Percentiles rank a stretch among this genome's conserved stretches.
Evolutionary conservation across 371 early-diverging fungal species (phyloP).

Genomic region (Lichtheimia corymbifera): DNA sequence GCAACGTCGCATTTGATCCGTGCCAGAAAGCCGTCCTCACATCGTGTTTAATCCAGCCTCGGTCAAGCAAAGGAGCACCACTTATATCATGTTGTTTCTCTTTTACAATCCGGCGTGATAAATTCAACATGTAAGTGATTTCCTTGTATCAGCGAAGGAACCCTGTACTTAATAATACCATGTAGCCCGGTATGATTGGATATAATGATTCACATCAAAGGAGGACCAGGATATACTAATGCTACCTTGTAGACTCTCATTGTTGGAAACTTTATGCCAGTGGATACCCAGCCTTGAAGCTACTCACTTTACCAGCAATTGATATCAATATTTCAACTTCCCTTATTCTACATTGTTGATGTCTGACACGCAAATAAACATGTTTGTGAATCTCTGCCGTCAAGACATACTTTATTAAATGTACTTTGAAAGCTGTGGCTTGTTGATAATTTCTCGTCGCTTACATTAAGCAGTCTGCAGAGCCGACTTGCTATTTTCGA

Average conservation of each 20-base stretch:
- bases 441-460: no score
- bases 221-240: not conserved
- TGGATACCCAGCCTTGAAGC: slow-evolving; percentile 15
- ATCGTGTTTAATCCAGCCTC: slow-evolving; percentile 71
- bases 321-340: no score
- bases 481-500: no score
- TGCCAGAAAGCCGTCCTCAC: slow-evolving; percentile 95
- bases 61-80: slow-evolving; percentile 40
- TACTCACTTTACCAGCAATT: no score
- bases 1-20: slow-evolving; percentile 93
- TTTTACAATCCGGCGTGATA: slow-evolving; percentile 91
- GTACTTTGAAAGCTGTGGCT: no score
- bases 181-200: slow-evolving; percentile 23
- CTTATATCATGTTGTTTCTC: slow-evolving; percentile 86
- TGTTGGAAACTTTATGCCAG: slow-evolving; percentile 82
- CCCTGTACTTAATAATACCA: not conserved
- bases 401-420: no score
- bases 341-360: no score
- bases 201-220: not conserved
- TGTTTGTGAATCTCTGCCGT: no score
- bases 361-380: no score
- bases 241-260: slow-evolving; percentile 51
- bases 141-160: not conserved
- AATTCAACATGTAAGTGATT: slow-evolving; percentile 69
- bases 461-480: no score